These are phyloP conservation scores for Plenodomus lindquistii DNA, from an alignment of 2,329 filamentous ascomycete species.

Conservation along the genomic window DNA sequence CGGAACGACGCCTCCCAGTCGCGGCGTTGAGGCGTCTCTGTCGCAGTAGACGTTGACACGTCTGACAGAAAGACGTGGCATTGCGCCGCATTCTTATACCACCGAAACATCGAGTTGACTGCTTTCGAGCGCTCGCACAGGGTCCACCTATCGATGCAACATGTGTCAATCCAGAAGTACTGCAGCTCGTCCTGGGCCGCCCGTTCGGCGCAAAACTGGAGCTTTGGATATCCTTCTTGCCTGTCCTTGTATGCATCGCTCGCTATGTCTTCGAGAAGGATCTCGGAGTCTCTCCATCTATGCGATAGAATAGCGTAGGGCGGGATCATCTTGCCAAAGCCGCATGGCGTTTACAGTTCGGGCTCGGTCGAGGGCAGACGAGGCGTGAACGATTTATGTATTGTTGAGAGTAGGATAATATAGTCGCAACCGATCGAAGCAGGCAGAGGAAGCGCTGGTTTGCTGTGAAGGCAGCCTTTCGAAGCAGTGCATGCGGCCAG, in stretches of 20 bases:
- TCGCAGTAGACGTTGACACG: conserved; percentile 10
- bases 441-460: too few relatives aligned
- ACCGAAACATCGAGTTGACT: conserved; percentile 21
- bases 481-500: too few relatives aligned
- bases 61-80: conserved; percentile 26
- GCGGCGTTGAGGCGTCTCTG: conserved; percentile 1
- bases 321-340: conserved; percentile 16
- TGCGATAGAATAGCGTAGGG: conserved; percentile 44
- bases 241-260: conserved; percentile 11
- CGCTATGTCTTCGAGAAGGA: conserved; percentile 28
- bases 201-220: conserved; percentile 24
- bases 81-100: conserved; percentile 18
- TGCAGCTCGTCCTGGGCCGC: conserved; percentile 19
- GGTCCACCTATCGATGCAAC: conserved; percentile 26
- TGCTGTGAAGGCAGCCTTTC: too few relatives aligned
- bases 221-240: conserved; percentile 18
- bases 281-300: conserved; percentile 36
- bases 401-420: neutral
- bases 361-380: neutral
- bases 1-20: conserved; percentile 17
- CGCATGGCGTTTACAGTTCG: conserved; percentile 8
- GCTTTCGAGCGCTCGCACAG: conserved; percentile 12
- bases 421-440: conserved; percentile 1
- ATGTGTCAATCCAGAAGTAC: conserved; percentile 29
- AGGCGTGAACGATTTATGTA: neutral